Percentiles rank a stretch among this genome's conserved stretches.
Evolutionary conservation across 495 filamentous ascomycete genomes (phyloP).

Genomic region (Lentithecium fluviatile): DNA sequence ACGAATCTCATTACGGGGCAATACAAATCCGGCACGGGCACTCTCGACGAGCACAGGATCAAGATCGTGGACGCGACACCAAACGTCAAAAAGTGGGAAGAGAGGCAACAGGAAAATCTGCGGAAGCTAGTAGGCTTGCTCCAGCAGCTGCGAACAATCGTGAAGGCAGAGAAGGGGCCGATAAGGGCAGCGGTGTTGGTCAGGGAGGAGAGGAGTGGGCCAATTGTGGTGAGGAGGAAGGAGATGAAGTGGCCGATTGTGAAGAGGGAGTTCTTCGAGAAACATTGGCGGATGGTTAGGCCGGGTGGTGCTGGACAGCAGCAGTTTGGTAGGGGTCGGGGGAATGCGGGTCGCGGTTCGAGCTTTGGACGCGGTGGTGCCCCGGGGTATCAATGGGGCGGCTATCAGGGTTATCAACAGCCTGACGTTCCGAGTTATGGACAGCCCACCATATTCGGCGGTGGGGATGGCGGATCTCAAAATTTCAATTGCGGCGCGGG

Average conservation of each 20-base stretch:
- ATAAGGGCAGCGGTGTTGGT: not conserved
- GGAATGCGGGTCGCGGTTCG: too few relatives aligned
- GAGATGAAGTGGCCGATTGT: not conserved
- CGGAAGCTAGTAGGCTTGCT: not conserved
- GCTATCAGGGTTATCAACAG: too few relatives aligned
- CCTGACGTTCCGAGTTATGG: too few relatives aligned
- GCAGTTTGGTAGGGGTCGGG: too few relatives aligned
- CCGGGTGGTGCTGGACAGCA: not conserved
- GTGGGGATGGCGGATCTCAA: too few relatives aligned
- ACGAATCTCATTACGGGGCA: not conserved
- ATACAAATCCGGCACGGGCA: not conserved
- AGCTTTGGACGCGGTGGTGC: too few relatives aligned
- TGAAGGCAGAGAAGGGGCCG: not conserved
- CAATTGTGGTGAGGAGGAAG: not conserved
- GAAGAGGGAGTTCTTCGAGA: not conserved
- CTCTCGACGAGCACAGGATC: not conserved
- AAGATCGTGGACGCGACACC: not conserved
- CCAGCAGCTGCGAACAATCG: not conserved
- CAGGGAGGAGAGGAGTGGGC: not conserved
- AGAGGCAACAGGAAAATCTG: not conserved
- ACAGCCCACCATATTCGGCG: too few relatives aligned
- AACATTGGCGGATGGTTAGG: constrained; percentile 1
- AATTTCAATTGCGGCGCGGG: too few relatives aligned
- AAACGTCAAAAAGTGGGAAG: not conserved
- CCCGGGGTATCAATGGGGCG: too few relatives aligned